phyloP scores from a whole-genome alignment of 495 filamentous ascomycete genomes.

The Aspergillus funiculosus region DNA sequence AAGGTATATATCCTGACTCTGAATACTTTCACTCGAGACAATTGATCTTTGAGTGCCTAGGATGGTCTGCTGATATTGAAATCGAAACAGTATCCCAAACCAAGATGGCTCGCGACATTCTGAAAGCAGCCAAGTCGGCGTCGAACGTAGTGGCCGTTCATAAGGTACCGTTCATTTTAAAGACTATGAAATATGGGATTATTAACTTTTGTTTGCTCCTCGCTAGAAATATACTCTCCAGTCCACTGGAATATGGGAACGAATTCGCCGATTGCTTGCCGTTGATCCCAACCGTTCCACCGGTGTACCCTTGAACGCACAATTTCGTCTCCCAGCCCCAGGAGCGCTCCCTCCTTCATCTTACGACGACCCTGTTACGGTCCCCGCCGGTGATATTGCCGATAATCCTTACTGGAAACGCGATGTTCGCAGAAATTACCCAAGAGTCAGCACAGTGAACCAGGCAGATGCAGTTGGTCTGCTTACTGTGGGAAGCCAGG shows the following conservation, averaged over 20 bases:
- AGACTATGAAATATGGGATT: neutral
- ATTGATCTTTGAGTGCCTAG: neutral
- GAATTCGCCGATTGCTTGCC: slow-evolving; percentile 68
- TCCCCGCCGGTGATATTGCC: slow-evolving; percentile 90
- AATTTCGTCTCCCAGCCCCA: slow-evolving; percentile 84
- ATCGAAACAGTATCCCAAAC: slow-evolving; percentile 21
- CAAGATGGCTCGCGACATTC: slow-evolving; percentile 38
- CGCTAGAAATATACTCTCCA: slow-evolving; percentile 99
- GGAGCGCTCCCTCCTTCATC: slow-evolving; percentile 65
- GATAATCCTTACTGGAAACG: slow-evolving; percentile 99
- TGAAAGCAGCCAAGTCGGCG: slow-evolving; percentile 42
- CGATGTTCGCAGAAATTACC: slow-evolving; percentile 78
- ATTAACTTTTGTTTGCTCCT: neutral
- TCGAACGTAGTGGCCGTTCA: slow-evolving; percentile 34
- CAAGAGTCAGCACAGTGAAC: slow-evolving; percentile 69
- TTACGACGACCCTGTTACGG: slow-evolving; percentile 86
- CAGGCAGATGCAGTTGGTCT: slow-evolving; percentile 84
- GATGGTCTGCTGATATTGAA: slow-evolving; percentile 5
- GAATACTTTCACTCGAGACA: neutral
- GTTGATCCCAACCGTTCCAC: slow-evolving; percentile 85
- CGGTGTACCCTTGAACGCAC: slow-evolving; percentile 86
- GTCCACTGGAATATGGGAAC: slow-evolving; percentile 83
- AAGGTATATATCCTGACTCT: neutral
- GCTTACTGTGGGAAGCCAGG: slow-evolving; percentile 76
- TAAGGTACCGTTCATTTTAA: slow-evolving; percentile 25